Percentiles rank a stretch among this genome's conserved stretches.
Conservation (phyloP, 805 yeast genomes). For the Lipomyces anomalus region DNA sequence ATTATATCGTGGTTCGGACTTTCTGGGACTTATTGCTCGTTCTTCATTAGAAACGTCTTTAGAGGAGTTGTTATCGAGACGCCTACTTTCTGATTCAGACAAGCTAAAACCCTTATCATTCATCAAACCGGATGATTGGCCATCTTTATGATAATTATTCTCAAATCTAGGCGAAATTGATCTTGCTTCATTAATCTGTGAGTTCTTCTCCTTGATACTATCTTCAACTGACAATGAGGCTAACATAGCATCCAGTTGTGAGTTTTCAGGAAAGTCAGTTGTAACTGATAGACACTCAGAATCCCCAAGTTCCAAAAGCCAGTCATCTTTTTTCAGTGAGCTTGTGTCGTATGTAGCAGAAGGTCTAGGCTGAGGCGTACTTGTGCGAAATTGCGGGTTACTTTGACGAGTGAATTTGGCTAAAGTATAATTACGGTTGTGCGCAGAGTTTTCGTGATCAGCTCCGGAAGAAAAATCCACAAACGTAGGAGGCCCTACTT, state of each 20-base stretch:
- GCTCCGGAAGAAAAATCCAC: constrained; percentile 52
- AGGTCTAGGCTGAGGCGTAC: constrained; percentile 4
- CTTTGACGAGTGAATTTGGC: constrained; percentile 33
- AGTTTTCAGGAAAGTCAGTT: not conserved
- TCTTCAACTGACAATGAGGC: constrained; percentile 7
- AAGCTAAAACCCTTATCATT: not conserved
- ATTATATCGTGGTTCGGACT: not conserved
- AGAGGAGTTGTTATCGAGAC: too few relatives aligned
- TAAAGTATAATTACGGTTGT: too few relatives aligned
- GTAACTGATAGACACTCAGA: not conserved
- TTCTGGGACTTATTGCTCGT: not conserved
- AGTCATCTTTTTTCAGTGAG: not conserved
- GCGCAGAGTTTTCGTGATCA: constrained; percentile 22
- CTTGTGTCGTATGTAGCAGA: not conserved
- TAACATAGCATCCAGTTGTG: constrained; percentile 14
- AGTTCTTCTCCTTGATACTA: too few relatives aligned
- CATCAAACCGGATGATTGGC: not conserved
- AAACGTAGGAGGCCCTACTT: constrained; percentile 49
- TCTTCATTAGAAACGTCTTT: too few relatives aligned
- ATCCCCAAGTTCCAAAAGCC: not conserved
- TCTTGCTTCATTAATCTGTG: not conserved
- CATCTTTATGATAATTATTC: not conserved
- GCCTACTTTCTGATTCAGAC: too few relatives aligned
- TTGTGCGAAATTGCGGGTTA: constrained; percentile 21
- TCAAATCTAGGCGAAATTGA: not conserved